Percentiles rank a stretch among this genome's conserved stretches.
These are phyloP conservation scores for Suillus hirtellus DNA, from an alignment of 768 basidiomycete genomes.

Conservation along the genomic window DNA sequence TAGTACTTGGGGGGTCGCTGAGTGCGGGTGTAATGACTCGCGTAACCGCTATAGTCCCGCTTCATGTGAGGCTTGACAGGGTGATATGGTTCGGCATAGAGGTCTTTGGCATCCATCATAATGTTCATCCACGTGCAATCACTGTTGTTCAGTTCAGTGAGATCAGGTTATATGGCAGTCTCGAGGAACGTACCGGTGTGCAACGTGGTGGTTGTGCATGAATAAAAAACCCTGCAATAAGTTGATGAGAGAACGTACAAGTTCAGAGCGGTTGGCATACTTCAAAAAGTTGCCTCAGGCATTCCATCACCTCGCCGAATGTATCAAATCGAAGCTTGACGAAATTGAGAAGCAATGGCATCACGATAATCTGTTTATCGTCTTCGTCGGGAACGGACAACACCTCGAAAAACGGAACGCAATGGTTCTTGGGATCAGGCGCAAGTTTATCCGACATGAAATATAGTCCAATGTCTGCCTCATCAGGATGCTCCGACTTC, in stretches of 20 bases:
- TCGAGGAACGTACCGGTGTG: conserved; percentile 31
- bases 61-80: conserved; percentile 17
- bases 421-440: conserved; percentile 23
- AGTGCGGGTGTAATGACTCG: conserved; percentile 32
- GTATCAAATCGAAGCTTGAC: conserved; percentile 22
- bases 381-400: conserved; percentile 12
- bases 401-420: conserved; percentile 27
- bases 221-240: conserved; percentile 35
- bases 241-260: no score
- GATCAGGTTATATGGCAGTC: conserved; percentile 7
- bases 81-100: conserved; percentile 32
- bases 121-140: conserved; percentile 33
- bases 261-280: not conserved
- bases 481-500: conserved; percentile 17
- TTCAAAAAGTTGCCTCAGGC: conserved; percentile 33
- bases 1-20: conserved; percentile 32
- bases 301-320: conserved; percentile 29
- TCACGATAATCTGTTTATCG: conserved; percentile 24
- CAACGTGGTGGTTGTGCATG: conserved; percentile 36
- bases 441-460: conserved; percentile 18
- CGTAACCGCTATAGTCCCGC: conserved; percentile 21
- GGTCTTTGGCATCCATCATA: conserved; percentile 27
- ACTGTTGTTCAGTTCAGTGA: conserved; percentile 16
- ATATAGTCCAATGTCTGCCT: conserved; percentile 24
- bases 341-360: conserved; percentile 30